A percentile compares a stretch with the other conserved stretches of the same genome.
Conservation (phyloP, 768 basidiomycete genomes). For the Suillus luteus region DNA sequence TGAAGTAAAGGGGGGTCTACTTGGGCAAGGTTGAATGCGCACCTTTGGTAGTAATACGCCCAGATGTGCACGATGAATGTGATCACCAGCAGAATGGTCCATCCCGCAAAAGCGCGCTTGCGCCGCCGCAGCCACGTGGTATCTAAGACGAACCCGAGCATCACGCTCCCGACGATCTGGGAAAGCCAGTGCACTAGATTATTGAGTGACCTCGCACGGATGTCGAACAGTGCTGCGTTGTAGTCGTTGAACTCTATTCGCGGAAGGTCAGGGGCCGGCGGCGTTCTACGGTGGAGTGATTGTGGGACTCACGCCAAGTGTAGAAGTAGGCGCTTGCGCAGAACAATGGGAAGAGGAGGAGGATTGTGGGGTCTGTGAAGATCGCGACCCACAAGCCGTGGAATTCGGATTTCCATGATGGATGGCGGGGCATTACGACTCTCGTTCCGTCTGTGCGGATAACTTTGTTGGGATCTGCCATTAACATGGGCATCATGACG, state of each 20-base stretch:
- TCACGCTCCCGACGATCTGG: constrained; percentile 71
- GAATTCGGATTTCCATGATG: constrained; percentile 75
- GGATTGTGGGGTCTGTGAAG: constrained; percentile 65
- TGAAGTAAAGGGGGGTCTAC: background rate
- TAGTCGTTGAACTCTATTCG: constrained; percentile 71
- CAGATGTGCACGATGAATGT: constrained; percentile 71
- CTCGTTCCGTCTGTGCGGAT: constrained; percentile 74
- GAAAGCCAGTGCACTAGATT: constrained; percentile 81
- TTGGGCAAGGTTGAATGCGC: constrained; percentile 19
- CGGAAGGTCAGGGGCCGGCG: constrained; percentile 2
- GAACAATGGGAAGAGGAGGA: constrained; percentile 82
- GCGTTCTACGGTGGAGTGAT: background rate
- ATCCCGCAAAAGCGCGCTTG: constrained; percentile 65
- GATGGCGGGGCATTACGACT: constrained; percentile 61
- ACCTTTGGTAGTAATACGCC: constrained; percentile 78
- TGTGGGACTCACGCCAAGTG: constrained; percentile 61
- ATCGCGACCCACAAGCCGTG: constrained; percentile 65
- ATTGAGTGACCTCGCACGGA: constrained; percentile 73
- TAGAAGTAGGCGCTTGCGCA: constrained; percentile 82
- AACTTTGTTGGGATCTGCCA: constrained; percentile 73
- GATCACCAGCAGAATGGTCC: constrained; percentile 59
- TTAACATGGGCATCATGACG: constrained; percentile 62
- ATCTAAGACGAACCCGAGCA: constrained; percentile 69
- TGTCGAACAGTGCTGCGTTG: constrained; percentile 74
- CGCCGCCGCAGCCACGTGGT: constrained; percentile 54